Evolutionary conservation across 2,329 filamentous ascomycete genomes (phyloP).

Genomic region (Talaromyces sp.): DNA sequence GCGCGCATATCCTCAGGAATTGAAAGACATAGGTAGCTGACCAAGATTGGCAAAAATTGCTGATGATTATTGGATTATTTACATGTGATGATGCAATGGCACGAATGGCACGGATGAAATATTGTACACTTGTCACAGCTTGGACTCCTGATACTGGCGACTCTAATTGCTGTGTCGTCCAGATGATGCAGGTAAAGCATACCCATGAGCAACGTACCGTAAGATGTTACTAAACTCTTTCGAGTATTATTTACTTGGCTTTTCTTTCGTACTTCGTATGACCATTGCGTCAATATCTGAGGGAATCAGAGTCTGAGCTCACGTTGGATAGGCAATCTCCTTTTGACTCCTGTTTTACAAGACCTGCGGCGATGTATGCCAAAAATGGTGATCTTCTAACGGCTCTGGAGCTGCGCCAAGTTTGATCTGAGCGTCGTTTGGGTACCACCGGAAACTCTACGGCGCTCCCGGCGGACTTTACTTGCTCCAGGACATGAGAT

Average conservation of each 20-base stretch:
- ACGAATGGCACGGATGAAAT: background rate
- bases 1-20: too few relatives aligned
- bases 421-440: slow-evolving; percentile 1
- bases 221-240: background rate
- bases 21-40: background rate
- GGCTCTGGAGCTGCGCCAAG: background rate
- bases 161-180: background rate
- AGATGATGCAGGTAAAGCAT: background rate
- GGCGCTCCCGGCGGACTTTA: background rate
- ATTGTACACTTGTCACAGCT: background rate
- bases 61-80: background rate
- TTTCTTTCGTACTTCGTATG: background rate
- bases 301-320: background rate
- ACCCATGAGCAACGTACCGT: background rate
- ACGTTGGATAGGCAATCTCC: background rate
- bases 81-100: background rate
- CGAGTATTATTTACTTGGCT: background rate
- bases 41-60: background rate
- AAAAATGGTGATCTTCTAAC: background rate
- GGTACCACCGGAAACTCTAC: background rate
- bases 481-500: background rate
- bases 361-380: background rate
- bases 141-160: background rate
- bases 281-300: background rate
- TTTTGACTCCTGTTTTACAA: background rate